Conservation (phyloP, 805 yeast genomes). For the Sugiyamaella chiloensis region DNA sequence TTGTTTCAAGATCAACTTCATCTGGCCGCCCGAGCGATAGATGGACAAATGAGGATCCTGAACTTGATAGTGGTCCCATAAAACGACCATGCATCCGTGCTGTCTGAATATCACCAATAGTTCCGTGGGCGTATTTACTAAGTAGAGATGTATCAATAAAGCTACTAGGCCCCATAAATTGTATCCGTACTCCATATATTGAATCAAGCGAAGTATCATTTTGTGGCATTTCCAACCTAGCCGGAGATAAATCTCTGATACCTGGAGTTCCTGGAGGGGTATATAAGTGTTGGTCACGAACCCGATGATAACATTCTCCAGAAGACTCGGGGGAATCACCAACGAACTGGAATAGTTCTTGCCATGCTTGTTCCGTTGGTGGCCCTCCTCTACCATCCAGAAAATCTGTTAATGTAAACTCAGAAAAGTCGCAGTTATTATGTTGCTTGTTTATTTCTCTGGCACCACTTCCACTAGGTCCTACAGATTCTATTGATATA, state of each 20-base stretch:
- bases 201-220: not conserved
- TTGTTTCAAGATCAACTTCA: not conserved
- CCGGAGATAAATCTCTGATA: not conserved
- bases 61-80: not conserved
- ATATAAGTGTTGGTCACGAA: not conserved
- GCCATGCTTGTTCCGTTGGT: not conserved
- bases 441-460: too few species aligned
- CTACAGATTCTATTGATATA: too few species aligned
- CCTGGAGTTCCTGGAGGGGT: not conserved
- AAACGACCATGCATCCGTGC: not conserved
- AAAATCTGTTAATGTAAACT: not conserved
- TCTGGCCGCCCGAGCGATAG: not conserved
- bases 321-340: not conserved
- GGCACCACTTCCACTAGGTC: too few species aligned
- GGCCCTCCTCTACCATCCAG: not conserved
- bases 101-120: not conserved
- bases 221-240: not conserved
- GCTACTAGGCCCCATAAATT: not conserved
- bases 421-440: not conserved
- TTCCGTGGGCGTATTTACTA: not conserved
- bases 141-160: not conserved
- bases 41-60: not conserved
- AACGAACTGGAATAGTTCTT: not conserved
- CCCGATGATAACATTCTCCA: not conserved
- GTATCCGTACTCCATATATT: not conserved